Evolutionary conservation across 2,329 filamentous ascomycete genomes (phyloP), one percentile per base, ranked within the genome.

Genomic region (Ophiostoma sp.): DNA sequence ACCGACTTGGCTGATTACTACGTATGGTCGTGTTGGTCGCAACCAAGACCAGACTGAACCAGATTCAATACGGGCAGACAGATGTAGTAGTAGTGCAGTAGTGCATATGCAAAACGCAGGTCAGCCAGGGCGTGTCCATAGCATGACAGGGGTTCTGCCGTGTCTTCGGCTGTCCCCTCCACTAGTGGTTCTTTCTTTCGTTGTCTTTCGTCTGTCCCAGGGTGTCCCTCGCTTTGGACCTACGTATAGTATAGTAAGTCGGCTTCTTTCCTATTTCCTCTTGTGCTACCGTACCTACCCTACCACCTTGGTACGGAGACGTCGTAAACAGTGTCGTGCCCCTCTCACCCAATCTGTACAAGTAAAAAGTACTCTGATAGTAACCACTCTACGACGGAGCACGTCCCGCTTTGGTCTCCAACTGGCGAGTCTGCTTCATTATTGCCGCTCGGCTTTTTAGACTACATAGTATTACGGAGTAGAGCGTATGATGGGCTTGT

Each of bases 121-220:
- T 31, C 27, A 31, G 27, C 27, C 17, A n/a, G 15, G 57, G 57
- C 8, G 57, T 62, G 57, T 31, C 57, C 27, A 62, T 62, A 62
- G 27, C 27, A 33, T 17, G 57, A 35, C 57, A 62, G 57, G 52
- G 57, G 57, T 62, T 62, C 27, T 62, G 23, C 57, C 57, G 57
- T 62, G 57, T 31, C 57, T 62, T 62, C 57, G 57, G 57, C 57
- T 62, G 57, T 62, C 57, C 57, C 57, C 57, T 62, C 57, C 57
- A 62, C 57, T 62, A 62, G 57, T 62, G 27, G 57, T 62, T 27
- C 27, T 62, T 62, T 57, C 23, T 57, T 27, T 57, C 52, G 52
- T 57, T 27, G 52, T 57, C n/a, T 23, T 15, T 33, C 11, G 23
- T 60, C 27, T 33, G 57, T 62, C 54, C 36, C 36, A 39, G 33